Conservation (phyloP, 257 asterid species). For the Penstemon barbatus region DNA sequence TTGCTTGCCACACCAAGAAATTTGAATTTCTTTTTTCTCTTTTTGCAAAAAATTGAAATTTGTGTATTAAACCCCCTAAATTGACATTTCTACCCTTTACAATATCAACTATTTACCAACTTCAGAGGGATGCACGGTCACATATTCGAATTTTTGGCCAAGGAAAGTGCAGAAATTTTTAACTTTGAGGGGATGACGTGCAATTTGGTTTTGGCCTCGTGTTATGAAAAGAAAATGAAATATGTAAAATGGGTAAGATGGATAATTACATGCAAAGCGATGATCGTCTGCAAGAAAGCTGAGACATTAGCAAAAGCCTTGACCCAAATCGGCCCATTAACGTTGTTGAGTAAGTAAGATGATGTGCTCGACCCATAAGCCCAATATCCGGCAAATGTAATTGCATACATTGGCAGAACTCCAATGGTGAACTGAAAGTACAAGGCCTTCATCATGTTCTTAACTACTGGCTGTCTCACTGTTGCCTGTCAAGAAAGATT, state of each 20-base stretch:
- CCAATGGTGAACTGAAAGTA: constrained; percentile 88
- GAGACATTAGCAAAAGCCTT: constrained; percentile 71
- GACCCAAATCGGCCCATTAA: constrained; percentile 78
- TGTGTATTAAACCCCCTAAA: too few species aligned
- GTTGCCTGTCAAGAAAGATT: constrained; percentile 69
- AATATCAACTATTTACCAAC: too few species aligned
- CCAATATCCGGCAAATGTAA: constrained; percentile 89
- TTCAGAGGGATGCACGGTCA: too few species aligned
- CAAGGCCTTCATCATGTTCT: constrained; percentile 87
- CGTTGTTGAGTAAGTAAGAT: constrained; percentile 79
- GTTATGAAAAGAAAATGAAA: not conserved
- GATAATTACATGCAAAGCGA: constrained; percentile 64
- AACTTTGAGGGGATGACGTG: too few species aligned
- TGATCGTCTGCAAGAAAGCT: constrained; percentile 80
- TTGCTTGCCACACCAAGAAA: too few species aligned
- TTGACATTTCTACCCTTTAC: too few species aligned
- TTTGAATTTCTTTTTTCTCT: too few species aligned
- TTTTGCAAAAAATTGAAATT: too few species aligned
- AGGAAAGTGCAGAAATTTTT: too few species aligned
- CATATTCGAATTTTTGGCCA: too few species aligned
- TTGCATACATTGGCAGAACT: constrained; percentile 83
- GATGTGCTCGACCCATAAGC: constrained; percentile 79
- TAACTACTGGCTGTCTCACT: constrained; percentile 75
- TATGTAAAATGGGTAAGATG: not conserved
- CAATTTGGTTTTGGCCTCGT: too few species aligned